Conservation (phyloP, 345 rosid genomes). For the Salix udensis region DNA sequence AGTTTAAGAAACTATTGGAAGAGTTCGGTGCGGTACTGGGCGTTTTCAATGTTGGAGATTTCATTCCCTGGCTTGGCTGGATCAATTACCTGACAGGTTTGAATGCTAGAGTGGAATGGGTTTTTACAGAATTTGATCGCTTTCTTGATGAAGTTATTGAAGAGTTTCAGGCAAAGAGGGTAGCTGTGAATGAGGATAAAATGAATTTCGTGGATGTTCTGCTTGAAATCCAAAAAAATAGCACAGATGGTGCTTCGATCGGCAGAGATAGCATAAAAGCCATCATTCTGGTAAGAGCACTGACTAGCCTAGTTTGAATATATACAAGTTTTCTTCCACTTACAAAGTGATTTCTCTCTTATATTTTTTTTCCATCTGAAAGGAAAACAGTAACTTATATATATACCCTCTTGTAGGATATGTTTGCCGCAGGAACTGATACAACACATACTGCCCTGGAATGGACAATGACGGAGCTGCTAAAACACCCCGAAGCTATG, state of each 20-base stretch:
- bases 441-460: slow-evolving; percentile 33
- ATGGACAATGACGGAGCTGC: slow-evolving; percentile 43
- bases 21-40: slow-evolving; percentile 36
- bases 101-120: slow-evolving; percentile 21
- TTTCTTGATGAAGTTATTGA: slow-evolving; percentile 27
- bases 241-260: slow-evolving; percentile 4
- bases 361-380: no score
- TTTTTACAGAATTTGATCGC: slow-evolving; percentile 20
- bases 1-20: slow-evolving; percentile 25
- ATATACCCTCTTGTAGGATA: slow-evolving; percentile 17
- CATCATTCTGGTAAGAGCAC: slow-evolving; percentile 24
- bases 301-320: no score
- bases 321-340: no score
- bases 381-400: background rate
- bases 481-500: slow-evolving; percentile 32
- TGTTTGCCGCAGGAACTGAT: slow-evolving; percentile 38
- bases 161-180: background rate
- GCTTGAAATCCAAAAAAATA: slow-evolving; percentile 22
- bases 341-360: no score
- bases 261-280: slow-evolving; percentile 28
- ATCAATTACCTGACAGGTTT: slow-evolving; percentile 27
- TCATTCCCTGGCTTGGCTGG: slow-evolving; percentile 56
- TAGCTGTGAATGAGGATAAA: background rate
- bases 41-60: slow-evolving; percentile 36
- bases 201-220: slow-evolving; percentile 31